Base-by-base conservation (phyloP, 371 early-diverging fungal species). In the Choanephora cucurbitarum region DNA sequence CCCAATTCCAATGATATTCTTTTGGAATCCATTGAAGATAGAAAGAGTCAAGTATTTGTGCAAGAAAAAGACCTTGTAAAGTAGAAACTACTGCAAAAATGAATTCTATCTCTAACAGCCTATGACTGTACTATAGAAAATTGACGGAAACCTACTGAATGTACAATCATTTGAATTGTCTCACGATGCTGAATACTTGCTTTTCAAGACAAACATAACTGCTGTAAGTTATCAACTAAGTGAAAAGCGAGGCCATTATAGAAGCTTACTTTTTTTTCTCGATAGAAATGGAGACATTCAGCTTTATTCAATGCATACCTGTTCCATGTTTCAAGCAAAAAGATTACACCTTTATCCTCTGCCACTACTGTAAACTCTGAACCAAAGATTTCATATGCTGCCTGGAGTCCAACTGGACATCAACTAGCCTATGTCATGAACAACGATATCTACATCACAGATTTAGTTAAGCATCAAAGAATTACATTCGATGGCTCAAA, bases 401-500 rank as follows among this genome's bases (percentile, higher is more conserved):
- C 72, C 32, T 95, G 91, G 90, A 86, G 90, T 55, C 89, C 94
- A 5, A 72, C 62, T 1, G 94, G 91, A 1, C 90, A 94, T 67
- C 81, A 70, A 49, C 66, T 94, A 22, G 87, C 90, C 21, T 96
- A 91, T 81, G 90, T 95, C 15, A 79, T 84, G 57, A 86, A 91
- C 65, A 95, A 96, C 71, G 87, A 97, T 62, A 46, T 97, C 7
- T 92, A 87, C 64, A 80, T 95, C 9, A 71, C 88, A 3, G 87
- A 90, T 51, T 71, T 88, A 49, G 60, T 65, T 51, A 70, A 66
- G 4, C 87, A 92, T 51, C 75, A 77, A 49, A 83, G 85, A 51
- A 70, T 96, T 37, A 95, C 97, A 0, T 80, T 77, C 50, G 94
- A 94, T 68, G 96, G 97, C 7, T 85, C 88, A 19, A 69, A 74